These are phyloP conservation scores for Beauveria sp. DNA, from an alignment of 2,329 filamentous ascomycete species.

Conservation along the genomic window DNA sequence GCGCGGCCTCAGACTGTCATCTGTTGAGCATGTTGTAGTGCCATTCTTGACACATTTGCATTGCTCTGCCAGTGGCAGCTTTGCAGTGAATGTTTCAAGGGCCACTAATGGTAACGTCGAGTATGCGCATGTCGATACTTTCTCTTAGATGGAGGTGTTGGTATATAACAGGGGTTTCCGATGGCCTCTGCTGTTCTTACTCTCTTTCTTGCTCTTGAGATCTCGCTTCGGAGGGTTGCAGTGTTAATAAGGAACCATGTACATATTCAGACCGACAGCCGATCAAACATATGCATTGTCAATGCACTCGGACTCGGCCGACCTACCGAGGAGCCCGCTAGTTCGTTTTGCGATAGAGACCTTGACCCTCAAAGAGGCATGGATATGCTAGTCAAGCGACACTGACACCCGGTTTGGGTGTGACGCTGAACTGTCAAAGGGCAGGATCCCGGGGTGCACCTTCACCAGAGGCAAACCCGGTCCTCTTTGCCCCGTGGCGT, in stretches of 20 bases:
- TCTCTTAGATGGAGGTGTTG: background rate
- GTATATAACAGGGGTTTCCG: no score
- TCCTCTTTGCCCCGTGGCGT: background rate
- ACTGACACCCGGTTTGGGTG: background rate
- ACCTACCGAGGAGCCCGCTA: constrained; percentile 4
- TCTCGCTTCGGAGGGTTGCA: background rate
- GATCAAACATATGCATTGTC: background rate
- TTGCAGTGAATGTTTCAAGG: background rate
- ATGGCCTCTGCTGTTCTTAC: background rate
- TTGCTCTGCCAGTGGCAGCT: background rate
- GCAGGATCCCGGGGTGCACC: background rate
- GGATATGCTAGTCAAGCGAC: background rate
- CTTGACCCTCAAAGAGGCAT: background rate
- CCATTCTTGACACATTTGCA: background rate
- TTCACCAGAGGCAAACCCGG: background rate
- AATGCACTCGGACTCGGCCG: background rate
- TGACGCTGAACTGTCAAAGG: background rate
- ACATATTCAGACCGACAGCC: background rate
- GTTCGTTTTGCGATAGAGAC: background rate
- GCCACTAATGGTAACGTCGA: background rate
- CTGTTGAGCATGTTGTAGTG: background rate
- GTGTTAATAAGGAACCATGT: background rate
- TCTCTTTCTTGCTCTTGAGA: background rate
- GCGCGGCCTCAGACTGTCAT: constrained; percentile 9
- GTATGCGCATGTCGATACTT: background rate